Base-by-base conservation (phyloP, 345 rosid species). In the Dipteronia dyeriana region DNA sequence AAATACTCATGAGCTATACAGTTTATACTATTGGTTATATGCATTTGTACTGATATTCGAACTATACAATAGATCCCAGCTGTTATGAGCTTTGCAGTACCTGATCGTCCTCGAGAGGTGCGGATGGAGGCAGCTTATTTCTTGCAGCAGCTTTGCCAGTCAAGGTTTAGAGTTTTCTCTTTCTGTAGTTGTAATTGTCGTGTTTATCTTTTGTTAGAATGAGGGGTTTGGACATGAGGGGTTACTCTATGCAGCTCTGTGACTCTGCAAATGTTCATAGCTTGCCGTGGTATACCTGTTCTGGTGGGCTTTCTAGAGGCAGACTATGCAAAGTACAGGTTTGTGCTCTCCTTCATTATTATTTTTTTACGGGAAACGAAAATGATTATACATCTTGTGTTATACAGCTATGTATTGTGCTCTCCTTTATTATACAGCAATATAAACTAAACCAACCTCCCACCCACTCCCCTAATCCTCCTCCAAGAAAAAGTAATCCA, bases 211-310 rank as follows among this genome's bases (percentile, higher is more conserved):
- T 47, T 51, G 10, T 25, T 49, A 4, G 9, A 66, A 73, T 66
- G 68, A 54, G 69, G 76, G 43, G 82, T 79, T 63, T 60, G 70
- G 76, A 76, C 51, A 85, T 80, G 54, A 73, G 63, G 57, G 63
- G 57, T 77, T 62, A 74, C 73, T 82, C 79, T 75, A 49, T 81
- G 76, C 94, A 97, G 99, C 87, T 84, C 93, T 38, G 88, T 94
- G 82, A 94, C 99, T n/a, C 78, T 97, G 88, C 99, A 97, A 88
- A 97, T 94, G 99, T 92, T 97, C 86, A 86, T 97, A 88, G 92
- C 98, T 81, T 94, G 97, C 85, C 87, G 92, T 57, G 99, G 99
- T 78, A 94, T 97, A 77, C 99, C 97, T 57, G 87, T 94, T 83
- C 83, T 97, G 84, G 98, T 92, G 81, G 94, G 97, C 61, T 97